These are phyloP conservation scores for Sapria himalayana DNA, from an alignment of 345 rosid species.

Conservation along the genomic window DNA sequence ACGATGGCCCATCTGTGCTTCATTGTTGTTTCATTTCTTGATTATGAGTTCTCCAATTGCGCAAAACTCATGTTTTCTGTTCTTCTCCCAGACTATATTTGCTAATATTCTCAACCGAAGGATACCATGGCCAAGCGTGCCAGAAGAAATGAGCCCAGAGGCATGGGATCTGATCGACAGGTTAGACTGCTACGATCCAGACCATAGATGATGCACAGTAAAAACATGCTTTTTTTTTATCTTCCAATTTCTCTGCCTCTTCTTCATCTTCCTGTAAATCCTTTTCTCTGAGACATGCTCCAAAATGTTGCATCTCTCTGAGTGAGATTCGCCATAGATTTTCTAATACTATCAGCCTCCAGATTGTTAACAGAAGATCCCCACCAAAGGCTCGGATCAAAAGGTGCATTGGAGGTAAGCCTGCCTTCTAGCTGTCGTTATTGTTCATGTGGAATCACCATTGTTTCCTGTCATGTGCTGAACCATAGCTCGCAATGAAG, in stretches of 20 bases:
- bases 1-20: too few species aligned
- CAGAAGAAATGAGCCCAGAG: conserved; percentile 72
- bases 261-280: too few species aligned
- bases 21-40: conserved; percentile 3
- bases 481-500: conserved; percentile 19
- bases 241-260: too few species aligned
- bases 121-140: conserved; percentile 85
- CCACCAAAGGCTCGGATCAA: conserved; percentile 84
- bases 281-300: too few species aligned
- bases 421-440: conserved; percentile 6
- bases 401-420: conserved; percentile 85
- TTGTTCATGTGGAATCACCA: too few species aligned
- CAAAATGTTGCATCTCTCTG: too few species aligned
- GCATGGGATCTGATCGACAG: conserved; percentile 71
- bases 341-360: conserved; percentile 10
- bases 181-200: too few species aligned
- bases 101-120: conserved; percentile 96
- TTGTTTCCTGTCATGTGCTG: not conserved
- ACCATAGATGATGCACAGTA: too few species aligned
- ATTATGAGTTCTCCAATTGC: too few species aligned
- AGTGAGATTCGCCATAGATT: not conserved
- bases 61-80: conserved; percentile 7
- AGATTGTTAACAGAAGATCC: conserved; percentile 97
- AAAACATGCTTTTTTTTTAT: too few species aligned
- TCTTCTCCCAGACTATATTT: conserved; percentile 58